Base-by-base conservation (phyloP, 495 filamentous ascomycete species). In the Tuber magnatum region DNA sequence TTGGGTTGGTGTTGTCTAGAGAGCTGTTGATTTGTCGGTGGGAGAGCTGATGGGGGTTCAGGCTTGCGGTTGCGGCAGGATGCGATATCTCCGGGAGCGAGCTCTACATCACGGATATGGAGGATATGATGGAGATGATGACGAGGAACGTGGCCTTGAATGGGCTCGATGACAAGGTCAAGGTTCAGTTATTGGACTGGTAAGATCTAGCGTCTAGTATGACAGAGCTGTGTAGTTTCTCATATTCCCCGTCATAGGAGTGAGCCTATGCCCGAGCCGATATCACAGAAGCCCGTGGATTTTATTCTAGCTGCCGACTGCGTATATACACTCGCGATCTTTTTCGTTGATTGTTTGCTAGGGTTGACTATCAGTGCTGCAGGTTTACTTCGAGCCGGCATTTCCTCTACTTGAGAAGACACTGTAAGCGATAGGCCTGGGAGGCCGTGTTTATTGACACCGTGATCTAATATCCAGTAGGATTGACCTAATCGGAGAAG, bases 291-390 rank as follows among this genome's bases (percentile, higher is more conserved):
- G 69, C 86, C 88, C 75, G 91, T 93, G 20, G 90, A 95, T 76
- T 86, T 94, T 65, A 89, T 99, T 74, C 88, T 99, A 18, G 95
- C 95, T 18, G 95, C 94, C 9, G 95, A 99, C 83, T 98, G 95
- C 85, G 93, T 97, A 71, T 56, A 48, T 51, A 72, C 20, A 72
- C 51, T 48, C 56, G 68, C n/a, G 4, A 35, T 48, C 16, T 32
- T n/a, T 56, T 32, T 38, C 43, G 8, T 9, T 40, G 42, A 56
- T 16, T 44, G 16, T 48, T 41, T 71, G 32, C 42, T 38, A 2
- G 41, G 61, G 1, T 28, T 48, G 40, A 68, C 56, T n/a, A 40
- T 41, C 7, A 12, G 10, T 70, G n/a, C 61, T 61, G 32, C 38
- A 81, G 80, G 80, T 82, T 68, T 99, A 98, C 86, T 96, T 96